phyloP scores from a whole-genome alignment of 2,329 filamentous ascomycete species.

The Cladosporium sp. region DNA sequence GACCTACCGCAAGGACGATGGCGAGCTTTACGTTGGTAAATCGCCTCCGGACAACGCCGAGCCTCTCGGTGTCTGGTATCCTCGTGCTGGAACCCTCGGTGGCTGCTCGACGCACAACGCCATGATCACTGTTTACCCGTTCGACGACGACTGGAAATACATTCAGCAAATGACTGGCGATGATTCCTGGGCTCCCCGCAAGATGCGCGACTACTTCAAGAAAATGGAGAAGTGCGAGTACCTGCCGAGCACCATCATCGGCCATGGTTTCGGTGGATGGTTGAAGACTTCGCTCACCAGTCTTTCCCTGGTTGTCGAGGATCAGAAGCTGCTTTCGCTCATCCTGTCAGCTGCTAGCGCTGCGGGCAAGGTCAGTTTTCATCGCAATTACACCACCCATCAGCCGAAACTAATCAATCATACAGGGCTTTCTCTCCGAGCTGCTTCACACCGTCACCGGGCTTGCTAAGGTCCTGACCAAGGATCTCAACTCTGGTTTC shows the following conservation, averaged over 20 bases:
- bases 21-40: conserved; percentile 48
- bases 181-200: conserved; percentile 49
- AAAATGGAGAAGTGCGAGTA: conserved; percentile 39
- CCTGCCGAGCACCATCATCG: conserved; percentile 24
- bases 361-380: conserved; percentile 23
- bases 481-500: conserved; percentile 34
- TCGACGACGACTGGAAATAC: conserved; percentile 54
- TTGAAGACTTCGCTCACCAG: conserved; percentile 27
- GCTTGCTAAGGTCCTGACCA: conserved; percentile 41
- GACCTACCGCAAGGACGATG: conserved; percentile 48
- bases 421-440: conserved; percentile 23
- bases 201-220: conserved; percentile 53
- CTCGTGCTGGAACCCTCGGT: conserved; percentile 51
- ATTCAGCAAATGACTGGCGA: conserved; percentile 56
- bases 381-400: not conserved
- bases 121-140: conserved; percentile 52
- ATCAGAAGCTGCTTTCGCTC: conserved; percentile 28
- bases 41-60: conserved; percentile 48
- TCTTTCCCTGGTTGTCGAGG: conserved; percentile 36
- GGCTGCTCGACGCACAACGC: conserved; percentile 58
- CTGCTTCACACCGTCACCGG: conserved; percentile 38
- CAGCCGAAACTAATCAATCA: not conserved
- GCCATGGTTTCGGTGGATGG: conserved; percentile 50
- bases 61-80: conserved; percentile 52
- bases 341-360: conserved; percentile 47